These are phyloP conservation scores for Colletotrichum ledebouriae DNA, from an alignment of 2,329 filamentous ascomycete genomes.

Conservation along the genomic window DNA sequence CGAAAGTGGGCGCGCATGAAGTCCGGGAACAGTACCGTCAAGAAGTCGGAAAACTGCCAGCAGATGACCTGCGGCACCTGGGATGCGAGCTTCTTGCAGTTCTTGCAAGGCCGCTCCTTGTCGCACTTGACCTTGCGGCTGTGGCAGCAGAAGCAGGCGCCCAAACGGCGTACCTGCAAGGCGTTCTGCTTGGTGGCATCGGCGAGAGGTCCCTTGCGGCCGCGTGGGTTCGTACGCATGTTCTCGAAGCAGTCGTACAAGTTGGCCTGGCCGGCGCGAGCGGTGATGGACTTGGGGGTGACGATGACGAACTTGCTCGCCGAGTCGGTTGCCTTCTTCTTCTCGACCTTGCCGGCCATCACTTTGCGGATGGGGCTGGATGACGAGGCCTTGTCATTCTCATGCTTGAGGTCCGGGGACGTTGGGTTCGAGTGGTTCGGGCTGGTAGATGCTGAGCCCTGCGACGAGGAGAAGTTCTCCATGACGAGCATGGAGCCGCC, in stretches of 20 bases:
- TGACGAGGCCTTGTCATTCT: constrained; percentile 47
- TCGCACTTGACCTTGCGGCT: constrained; percentile 72
- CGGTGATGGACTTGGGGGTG: constrained; percentile 66
- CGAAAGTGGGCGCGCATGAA: constrained; percentile 65
- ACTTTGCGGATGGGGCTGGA: constrained; percentile 58
- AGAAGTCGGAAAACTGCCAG: constrained; percentile 71
- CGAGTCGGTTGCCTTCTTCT: constrained; percentile 53
- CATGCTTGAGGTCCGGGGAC: constrained; percentile 48
- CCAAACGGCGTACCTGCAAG: constrained; percentile 65
- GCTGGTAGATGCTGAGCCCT: constrained; percentile 49
- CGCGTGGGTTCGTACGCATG: constrained; percentile 65
- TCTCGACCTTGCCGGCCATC: constrained; percentile 59
- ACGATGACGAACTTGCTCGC: constrained; percentile 66
- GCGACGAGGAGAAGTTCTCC: constrained; percentile 55
- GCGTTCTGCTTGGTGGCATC: constrained; percentile 68
- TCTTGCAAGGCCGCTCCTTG: constrained; percentile 67
- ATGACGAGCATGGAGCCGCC: constrained; percentile 52
- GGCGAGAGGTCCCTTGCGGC: constrained; percentile 68
- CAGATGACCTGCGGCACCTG: constrained; percentile 68
- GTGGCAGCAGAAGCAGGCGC: constrained; percentile 72
- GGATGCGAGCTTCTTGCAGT: constrained; percentile 65
- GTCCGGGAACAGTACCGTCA: constrained; percentile 64
- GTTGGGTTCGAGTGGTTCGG: constrained; percentile 41
- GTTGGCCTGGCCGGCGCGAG: constrained; percentile 64
- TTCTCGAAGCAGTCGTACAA: constrained; percentile 69